Base-by-base conservation (phyloP, 352 stramenopile species). In the Phytophthora rubi region DNA sequence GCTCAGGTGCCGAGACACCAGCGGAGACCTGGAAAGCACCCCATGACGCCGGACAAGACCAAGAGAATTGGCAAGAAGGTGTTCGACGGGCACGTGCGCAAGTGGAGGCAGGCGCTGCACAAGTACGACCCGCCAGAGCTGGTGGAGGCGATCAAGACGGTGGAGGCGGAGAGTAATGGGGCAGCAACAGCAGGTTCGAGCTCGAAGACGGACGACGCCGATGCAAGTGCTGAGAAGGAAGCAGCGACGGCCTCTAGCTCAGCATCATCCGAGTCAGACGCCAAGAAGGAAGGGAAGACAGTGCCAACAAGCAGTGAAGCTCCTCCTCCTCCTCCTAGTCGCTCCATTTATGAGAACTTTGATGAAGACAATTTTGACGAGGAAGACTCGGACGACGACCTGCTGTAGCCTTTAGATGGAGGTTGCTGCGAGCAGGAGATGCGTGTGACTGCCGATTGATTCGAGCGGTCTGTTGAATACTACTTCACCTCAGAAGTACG, bases 41-140 rank as follows among this genome's bases (percentile, higher is more conserved):
- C 89, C 3, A 85, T 84, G 77, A 96, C 88, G 51, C 90, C 90
- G 0, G 88, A 97, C 75, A 94, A 91, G 59, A 87, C 86, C 18
- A 71, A 81, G 39, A 77, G 80, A 6, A 80, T 93, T 15, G 85
- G 88, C 72, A 96, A 95, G 65, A 92, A 93, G 37, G 75, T 74
- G n/a, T 96, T 94, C 61, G 89, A 97, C 66, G 82, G 77, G 3
- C 81, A 90, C 45, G 64, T 97, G 26, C 81, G 88, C 58, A 82
- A 80, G 21, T 97, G 90, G 89, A 76, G 89, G n/a, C 81, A 91
- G 58, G 78, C 75, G 23, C 73, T 97, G 72, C 90, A 97, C 70
- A 76, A 82, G 47, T 97, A 86, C 61, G 90, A 97, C 45, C 89
- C 88, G 13, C 81, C 82, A 26, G 79, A 93, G 80, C 70, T 95